Conservation (phyloP, 129 eudicot species). For the Cynara cardunculus region DNA sequence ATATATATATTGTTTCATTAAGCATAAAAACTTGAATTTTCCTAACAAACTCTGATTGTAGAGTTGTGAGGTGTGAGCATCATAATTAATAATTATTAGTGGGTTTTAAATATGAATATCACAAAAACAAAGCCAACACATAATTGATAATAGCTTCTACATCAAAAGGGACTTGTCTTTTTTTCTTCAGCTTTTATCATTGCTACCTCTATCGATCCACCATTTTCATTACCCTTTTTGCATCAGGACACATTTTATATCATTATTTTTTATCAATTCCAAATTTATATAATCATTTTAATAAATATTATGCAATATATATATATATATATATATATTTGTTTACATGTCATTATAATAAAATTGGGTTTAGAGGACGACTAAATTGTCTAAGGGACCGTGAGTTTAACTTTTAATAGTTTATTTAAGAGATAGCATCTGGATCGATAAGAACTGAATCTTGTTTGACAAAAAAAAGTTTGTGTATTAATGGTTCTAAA, state of each 20-base stretch:
- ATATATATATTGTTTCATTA: neutral
- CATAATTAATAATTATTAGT: neutral
- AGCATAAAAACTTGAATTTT: neutral
- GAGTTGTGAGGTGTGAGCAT: neutral
- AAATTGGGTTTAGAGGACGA: no score
- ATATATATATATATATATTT: no score
- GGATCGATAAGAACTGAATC: no score
- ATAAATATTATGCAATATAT: no score
- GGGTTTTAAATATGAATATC: neutral
- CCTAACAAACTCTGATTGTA: neutral
- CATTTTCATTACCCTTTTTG: neutral
- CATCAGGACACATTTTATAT: neutral
- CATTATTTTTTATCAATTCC: no score
- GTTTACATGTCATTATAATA: no score
- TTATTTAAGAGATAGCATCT: no score
- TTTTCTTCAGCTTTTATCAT: neutral
- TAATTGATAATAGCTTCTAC: neutral
- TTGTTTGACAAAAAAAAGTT: no score
- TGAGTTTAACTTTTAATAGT: no score
- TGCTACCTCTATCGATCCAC: neutral
- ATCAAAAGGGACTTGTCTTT: conserved; percentile 4
- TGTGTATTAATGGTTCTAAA: no score
- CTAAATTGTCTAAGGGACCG: no score
- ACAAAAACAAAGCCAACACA: neutral
- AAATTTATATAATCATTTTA: no score